Percentiles rank a stretch among this genome's conserved stretches.
Evolutionary conservation across 1,284 basidiomycete genomes (phyloP).

Genomic region (Ustilago bromivora): DNA sequence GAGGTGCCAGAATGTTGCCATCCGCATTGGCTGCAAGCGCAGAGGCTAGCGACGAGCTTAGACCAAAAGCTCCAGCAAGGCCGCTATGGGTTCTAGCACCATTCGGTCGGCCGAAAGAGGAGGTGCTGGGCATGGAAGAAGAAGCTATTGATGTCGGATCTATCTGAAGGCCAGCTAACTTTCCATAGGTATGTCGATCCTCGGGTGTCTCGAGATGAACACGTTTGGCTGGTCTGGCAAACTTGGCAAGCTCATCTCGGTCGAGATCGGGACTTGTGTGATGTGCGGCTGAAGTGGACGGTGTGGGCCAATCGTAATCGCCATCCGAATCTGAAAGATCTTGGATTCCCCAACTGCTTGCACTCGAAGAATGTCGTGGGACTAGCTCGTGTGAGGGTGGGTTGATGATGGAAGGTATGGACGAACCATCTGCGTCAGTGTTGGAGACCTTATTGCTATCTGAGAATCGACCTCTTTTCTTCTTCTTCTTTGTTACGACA

Average conservation of each 20-base stretch:
- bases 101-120: constrained; percentile 15
- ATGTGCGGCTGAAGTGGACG: constrained; percentile 8
- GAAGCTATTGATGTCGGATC: constrained; percentile 14
- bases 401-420: constrained; percentile 41
- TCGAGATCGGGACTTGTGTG: constrained; percentile 25
- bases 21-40: constrained; percentile 14
- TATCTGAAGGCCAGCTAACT: constrained; percentile 46
- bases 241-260: constrained; percentile 42
- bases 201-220: constrained; percentile 42
- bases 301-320: constrained; percentile 38
- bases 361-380: constrained; percentile 41
- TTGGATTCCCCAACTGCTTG: constrained; percentile 50
- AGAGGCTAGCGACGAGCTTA: constrained; percentile 26
- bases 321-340: constrained; percentile 51
- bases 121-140: constrained; percentile 15
- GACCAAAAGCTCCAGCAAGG: constrained; percentile 38
- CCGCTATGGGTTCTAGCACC: constrained; percentile 27
- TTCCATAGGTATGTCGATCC: constrained; percentile 44
- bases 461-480: constrained; percentile 41
- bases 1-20: constrained; percentile 18
- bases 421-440: not conserved
- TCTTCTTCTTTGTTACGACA: constrained; percentile 38
- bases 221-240: constrained; percentile 37
- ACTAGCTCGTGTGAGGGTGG: constrained; percentile 44
- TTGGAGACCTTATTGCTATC: constrained; percentile 8